Base-by-base conservation (phyloP, 371 early-diverging fungal species). In the Rhizopus delemar region DNA sequence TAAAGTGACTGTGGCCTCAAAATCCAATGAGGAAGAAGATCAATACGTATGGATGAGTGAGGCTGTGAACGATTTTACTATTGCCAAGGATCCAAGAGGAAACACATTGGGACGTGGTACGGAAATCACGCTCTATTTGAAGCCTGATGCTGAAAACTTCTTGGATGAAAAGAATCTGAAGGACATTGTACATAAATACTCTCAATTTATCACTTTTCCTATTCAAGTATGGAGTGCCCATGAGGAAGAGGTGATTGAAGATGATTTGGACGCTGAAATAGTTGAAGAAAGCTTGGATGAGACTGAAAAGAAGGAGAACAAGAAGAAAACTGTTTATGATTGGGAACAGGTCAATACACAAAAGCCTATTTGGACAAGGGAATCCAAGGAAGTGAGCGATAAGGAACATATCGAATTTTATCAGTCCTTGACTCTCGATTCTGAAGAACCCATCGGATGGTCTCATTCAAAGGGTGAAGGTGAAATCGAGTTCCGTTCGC, bases 311-410 rank as follows among this genome's bases (percentile, higher is more conserved):
- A 66, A 74, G 35, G 74, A 87, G 33, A 73, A 70, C 1, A 74
- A 81, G 49, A 85, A 78, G 3, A 61, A 80, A 8, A 62, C 73
- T 22, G 77, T 85, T 5, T 60, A 72, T 36, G 85, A 82, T 8
- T 91, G 89, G 72, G 76, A 81, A 15, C 80, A 84, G 43, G 71
- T 92, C 66, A 95, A 94, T 73, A 71, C 85, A 13, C 85, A 88
- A 70, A 92, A 93, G 74, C 96, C 97, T 29, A 87, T 98, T 56
- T 99, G 99, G 99, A 87, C 89, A 52, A 89, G 93, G 51, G 80
- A 86, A 29, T 84, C 94, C 46, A 86, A 87, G 58, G 84, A 91
- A 2, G 82, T 96, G 50, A 71, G 82, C 8, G 84, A 86, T 8
- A 83, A 82, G 8, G 96, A 97, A 66, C 93, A 96, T 73, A 69